Percentiles rank a stretch among this genome's conserved stretches.
Conservation (phyloP, 2,329 filamentous ascomycete species). For the Aaosphaeria arxii region DNA sequence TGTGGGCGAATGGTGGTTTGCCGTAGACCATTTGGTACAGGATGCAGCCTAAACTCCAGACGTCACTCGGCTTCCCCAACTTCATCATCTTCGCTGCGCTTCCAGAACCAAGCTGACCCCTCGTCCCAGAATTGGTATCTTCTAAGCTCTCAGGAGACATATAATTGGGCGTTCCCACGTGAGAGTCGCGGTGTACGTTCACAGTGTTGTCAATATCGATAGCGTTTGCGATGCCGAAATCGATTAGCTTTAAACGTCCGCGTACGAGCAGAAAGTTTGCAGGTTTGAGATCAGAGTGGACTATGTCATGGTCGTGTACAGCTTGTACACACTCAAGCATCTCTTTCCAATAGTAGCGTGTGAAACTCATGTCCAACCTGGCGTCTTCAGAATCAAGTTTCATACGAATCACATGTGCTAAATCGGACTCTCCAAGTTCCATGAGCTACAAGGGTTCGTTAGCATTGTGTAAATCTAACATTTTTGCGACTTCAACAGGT, state of each 20-base stretch:
- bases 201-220: conserved; percentile 95
- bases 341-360: conserved; percentile 98
- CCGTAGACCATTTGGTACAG: conserved; percentile 98
- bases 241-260: conserved; percentile 89
- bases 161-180: conserved; percentile 96
- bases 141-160: conserved; percentile 96
- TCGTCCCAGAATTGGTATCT: conserved; percentile 68
- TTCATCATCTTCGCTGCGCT: conserved; percentile 74
- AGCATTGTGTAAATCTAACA: conserved; percentile 2
- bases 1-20: conserved; percentile 91
- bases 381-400: conserved; percentile 59
- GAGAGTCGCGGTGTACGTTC: conserved; percentile 93
- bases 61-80: conserved; percentile 89
- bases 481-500: neutral
- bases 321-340: conserved; percentile 95
- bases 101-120: conserved; percentile 38
- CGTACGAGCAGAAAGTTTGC: conserved; percentile 94
- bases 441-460: conserved; percentile 62
- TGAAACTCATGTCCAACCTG: conserved; percentile 82
- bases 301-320: conserved; percentile 86
- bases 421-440: conserved; percentile 94
- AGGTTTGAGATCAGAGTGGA: conserved; percentile 95
- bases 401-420: conserved; percentile 78
- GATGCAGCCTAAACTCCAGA: conserved; percentile 96
- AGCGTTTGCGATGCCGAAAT: conserved; percentile 97